Base-by-base conservation (phyloP, 805 yeast genomes). In the Wickerhamiella qilinensis region DNA sequence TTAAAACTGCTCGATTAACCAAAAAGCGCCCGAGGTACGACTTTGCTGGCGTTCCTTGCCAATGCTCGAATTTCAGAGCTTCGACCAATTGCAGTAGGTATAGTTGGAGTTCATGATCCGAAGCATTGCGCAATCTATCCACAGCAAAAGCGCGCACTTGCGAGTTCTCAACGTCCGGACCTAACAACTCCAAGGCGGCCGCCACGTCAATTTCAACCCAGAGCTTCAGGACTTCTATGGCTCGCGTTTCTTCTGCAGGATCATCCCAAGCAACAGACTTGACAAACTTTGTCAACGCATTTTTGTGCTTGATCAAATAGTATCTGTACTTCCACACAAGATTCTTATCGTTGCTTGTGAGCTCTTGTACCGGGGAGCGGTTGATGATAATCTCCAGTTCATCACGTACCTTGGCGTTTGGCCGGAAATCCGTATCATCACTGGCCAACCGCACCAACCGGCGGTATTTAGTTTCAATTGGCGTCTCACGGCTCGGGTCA, bases 231-330 rank as follows among this genome's bases (percentile, higher is more conserved):
- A 83, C 64, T 41, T 76, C 82, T 36, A 83, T 68, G 8, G 85
- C 88, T 52, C 84, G 93, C 32, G 65, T 68, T 21, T 79, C 73
- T 59, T 88, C 98, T 38, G 66, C 62, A 43, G 79, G 80, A 55
- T 85, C 93, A 28, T 73, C 82, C 82, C 96, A 81, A 47, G 86
- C 77, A 15, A 86, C 80, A 33, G 93, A 76, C 55, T 85, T 84
- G 46, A 88, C 67, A 43, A 91, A 77, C 56, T 88, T 88, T 20
- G 86, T 77, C 40, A 82, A 62, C 1, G 78, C 77, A 40, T 68
- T 71, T 50, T 73, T 73, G 48, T 75, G 75, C 38, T 75, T 69
- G n/a, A 80, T 63, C 16, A 81, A 59, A 56, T 76, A 86, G 58
- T 81, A 91, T 38, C 97, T 62, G 57, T 79, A 88, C 56, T 80